Percentiles rank a stretch among this genome's conserved stretches.
phyloP scores from a whole-genome alignment of 2,329 filamentous ascomycete genomes.

The Myrmaecium sp. region DNA sequence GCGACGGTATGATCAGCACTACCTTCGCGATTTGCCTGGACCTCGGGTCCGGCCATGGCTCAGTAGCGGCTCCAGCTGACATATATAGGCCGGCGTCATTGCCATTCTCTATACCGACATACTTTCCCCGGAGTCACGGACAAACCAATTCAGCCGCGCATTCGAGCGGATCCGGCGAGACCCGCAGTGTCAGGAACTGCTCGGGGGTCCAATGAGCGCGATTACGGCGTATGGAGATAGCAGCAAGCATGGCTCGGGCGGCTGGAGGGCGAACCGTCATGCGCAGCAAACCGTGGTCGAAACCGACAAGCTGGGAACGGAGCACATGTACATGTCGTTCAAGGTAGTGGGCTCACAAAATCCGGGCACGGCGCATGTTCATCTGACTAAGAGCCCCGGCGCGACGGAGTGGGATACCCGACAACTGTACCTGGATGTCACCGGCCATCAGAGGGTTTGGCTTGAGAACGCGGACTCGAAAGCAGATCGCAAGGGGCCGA shows the following conservation, averaged over 20 bases:
- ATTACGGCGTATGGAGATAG: constrained; percentile 71
- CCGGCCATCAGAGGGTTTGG: constrained; percentile 20
- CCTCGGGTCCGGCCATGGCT: not conserved
- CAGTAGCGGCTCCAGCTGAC: constrained; percentile 2
- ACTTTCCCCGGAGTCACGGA: constrained; percentile 53
- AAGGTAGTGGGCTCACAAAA: constrained; percentile 63
- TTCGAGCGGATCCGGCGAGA: constrained; percentile 65
- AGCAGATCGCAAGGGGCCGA: not conserved
- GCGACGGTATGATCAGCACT: constrained; percentile 44
- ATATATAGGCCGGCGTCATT: constrained; percentile 47
- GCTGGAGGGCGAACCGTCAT: constrained; percentile 39
- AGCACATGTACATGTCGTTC: constrained; percentile 76
- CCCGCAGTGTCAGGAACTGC: constrained; percentile 49
- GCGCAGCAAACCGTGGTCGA: constrained; percentile 23
- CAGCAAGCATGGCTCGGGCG: constrained; percentile 66
- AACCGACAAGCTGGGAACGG: constrained; percentile 56
- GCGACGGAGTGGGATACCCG: constrained; percentile 59
- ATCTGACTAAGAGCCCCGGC: constrained; percentile 54
- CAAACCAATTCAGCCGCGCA: constrained; percentile 72
- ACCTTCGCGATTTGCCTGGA: constrained; percentile 1
- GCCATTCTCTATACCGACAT: constrained; percentile 21
- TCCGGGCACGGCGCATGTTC: constrained; percentile 56
- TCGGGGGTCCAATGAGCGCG: constrained; percentile 51
- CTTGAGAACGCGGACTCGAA: constrained; percentile 3
- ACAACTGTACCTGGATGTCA: constrained; percentile 65